Evolutionary conservation across 306 rosid genomes (phyloP).

Genomic region (Quercus bicolor): DNA sequence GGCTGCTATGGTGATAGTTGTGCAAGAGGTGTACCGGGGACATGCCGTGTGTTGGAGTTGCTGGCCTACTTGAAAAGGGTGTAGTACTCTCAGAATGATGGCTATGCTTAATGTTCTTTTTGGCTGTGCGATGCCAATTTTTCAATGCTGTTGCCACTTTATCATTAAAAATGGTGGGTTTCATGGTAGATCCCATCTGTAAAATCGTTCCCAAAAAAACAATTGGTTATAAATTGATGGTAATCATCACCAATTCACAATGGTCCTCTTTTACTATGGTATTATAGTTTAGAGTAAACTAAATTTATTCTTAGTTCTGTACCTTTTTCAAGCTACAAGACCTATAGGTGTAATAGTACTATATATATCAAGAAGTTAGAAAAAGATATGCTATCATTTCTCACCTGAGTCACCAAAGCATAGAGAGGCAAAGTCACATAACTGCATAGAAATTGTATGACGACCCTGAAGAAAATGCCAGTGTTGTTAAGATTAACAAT

Average conservation of each 20-base stretch:
- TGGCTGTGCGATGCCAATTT: conserved; percentile 54
- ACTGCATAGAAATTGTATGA: conserved; percentile 69
- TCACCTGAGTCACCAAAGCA: conserved; percentile 90
- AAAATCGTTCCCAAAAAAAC: not conserved
- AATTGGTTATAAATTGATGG: not conserved
- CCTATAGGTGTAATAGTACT: no score
- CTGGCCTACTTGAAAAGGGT: conserved; percentile 58
- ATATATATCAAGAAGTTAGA: not conserved
- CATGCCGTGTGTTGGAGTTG: conserved; percentile 51
- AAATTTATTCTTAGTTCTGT: no score
- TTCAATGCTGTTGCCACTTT: conserved; percentile 49
- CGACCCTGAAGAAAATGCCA: conserved; percentile 51
- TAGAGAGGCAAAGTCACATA: conserved; percentile 87
- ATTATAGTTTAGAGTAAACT: not conserved
- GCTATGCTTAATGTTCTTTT: conserved; percentile 30
- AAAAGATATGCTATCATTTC: not conserved
- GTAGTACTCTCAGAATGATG: conserved; percentile 37
- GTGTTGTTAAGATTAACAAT: not conserved
- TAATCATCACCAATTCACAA: not conserved
- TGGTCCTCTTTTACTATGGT: not conserved
- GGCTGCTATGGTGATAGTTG: conserved; percentile 21
- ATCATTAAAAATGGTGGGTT: conserved; percentile 56
- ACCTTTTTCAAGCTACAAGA: no score
- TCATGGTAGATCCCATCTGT: conserved; percentile 78
- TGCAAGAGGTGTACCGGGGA: conserved; percentile 67